A percentile compares a stretch with the other conserved stretches of the same genome.
Conservation (phyloP, 176 grass and related monocot species). For the Saccharum officinarum region DNA sequence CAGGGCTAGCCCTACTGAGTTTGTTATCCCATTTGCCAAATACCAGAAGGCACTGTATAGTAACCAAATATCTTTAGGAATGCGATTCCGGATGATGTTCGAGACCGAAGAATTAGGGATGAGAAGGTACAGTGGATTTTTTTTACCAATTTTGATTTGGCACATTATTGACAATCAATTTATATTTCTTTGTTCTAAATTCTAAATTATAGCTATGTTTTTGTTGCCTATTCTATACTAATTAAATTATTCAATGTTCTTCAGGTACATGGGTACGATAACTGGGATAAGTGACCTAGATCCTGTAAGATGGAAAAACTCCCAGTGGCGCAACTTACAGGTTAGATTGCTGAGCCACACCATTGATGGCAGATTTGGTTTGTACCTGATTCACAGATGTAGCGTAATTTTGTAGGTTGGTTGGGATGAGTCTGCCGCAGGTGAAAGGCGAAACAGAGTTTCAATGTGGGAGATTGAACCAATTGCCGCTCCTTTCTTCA, state of each 20-base stretch:
- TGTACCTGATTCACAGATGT: slow-evolving; percentile 14
- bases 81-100: slow-evolving; percentile 98
- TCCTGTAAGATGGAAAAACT: slow-evolving; percentile 97
- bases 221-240: neutral
- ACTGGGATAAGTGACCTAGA: slow-evolving; percentile 97
- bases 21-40: slow-evolving; percentile 98
- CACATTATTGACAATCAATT: neutral
- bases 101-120: slow-evolving; percentile 95
- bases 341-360: slow-evolving; percentile 40
- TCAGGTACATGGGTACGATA: slow-evolving; percentile 99
- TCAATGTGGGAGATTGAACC: slow-evolving; percentile 99
- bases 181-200: slow-evolving; percentile 11
- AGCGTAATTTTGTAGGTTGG: slow-evolving; percentile 61
- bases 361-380: neutral
- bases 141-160: neutral
- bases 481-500: slow-evolving; percentile 87
- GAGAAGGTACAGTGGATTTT: slow-evolving; percentile 56
- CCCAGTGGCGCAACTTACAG: slow-evolving; percentile 97
- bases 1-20: slow-evolving; percentile 97
- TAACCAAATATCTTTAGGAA: slow-evolving; percentile 90
- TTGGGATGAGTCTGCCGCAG: slow-evolving; percentile 97
- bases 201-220: neutral
- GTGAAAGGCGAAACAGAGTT: slow-evolving; percentile 87
- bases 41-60: slow-evolving; percentile 96
- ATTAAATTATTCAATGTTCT: slow-evolving; percentile 9